These are phyloP conservation scores for Colletotrichum sansevieriae DNA, from an alignment of 2,329 filamentous ascomycete species.

Conservation along the genomic window DNA sequence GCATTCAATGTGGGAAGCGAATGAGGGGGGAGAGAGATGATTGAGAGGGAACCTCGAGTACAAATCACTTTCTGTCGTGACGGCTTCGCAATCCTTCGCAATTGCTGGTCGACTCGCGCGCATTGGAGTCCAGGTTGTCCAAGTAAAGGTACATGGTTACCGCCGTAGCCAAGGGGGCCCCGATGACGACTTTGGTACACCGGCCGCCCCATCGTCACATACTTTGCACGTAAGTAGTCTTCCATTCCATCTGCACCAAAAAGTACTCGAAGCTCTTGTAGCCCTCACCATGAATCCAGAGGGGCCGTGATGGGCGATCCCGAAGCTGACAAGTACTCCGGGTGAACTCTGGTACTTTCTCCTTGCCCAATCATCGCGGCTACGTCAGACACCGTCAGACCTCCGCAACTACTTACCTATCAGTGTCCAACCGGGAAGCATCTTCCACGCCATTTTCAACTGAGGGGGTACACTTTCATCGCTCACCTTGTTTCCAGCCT, in stretches of 20 bases:
- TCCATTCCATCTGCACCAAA: background rate
- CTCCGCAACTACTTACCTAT: background rate
- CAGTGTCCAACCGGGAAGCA: background rate
- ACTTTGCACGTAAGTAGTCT: background rate
- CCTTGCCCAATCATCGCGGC: too few relatives aligned
- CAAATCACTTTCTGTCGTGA: background rate
- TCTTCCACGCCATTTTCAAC: background rate
- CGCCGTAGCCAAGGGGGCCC: constrained; percentile 4
- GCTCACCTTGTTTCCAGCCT: background rate
- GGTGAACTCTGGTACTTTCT: background rate
- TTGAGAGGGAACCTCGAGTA: background rate
- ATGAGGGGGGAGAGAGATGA: background rate
- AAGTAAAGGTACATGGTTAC: constrained; percentile 1
- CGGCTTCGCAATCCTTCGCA: constrained; percentile 1
- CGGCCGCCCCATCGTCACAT: background rate
- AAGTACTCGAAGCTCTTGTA: background rate
- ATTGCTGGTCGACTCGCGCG: constrained; percentile 2
- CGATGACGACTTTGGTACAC: constrained; percentile 14
- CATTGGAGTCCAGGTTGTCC: background rate
- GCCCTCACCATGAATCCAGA: background rate
- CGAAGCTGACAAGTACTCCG: background rate
- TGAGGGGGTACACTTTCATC: background rate
- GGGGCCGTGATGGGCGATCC: constrained; percentile 5
- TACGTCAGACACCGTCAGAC: background rate
- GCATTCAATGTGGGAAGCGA: constrained; percentile 2